phyloP scores from a whole-genome alignment of 2,329 filamentous ascomycete species.

The Colletotrichum orchidophilum region DNA sequence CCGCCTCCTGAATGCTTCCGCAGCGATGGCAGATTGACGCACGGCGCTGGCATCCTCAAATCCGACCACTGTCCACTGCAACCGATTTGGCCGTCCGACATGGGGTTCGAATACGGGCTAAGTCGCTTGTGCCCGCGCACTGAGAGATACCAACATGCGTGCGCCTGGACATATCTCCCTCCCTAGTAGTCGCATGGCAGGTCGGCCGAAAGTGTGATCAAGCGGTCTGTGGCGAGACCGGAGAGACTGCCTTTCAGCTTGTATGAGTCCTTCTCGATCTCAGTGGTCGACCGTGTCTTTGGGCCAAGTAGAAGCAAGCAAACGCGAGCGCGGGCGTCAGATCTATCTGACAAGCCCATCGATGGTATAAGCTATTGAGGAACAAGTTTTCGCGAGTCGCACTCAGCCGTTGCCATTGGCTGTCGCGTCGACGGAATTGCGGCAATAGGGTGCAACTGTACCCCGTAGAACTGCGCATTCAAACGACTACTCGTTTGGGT shows the following conservation, averaged over 20 bases:
- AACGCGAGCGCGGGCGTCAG: background rate
- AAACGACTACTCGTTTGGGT: background rate
- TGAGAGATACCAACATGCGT: too few relatives aligned
- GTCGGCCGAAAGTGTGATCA: background rate
- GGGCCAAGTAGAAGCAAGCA: background rate
- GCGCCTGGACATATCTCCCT: too few relatives aligned
- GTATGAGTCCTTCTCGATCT: background rate
- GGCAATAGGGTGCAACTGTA: background rate
- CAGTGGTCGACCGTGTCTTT: background rate
- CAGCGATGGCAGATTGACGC: background rate
- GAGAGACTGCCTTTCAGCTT: background rate
- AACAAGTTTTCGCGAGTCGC: background rate
- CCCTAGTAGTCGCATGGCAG: too few relatives aligned
- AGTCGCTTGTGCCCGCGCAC: too few relatives aligned
- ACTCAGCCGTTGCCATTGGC: background rate
- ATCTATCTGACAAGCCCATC: background rate
- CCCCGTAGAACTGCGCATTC: background rate
- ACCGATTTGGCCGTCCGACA: background rate
- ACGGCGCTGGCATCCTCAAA: background rate
- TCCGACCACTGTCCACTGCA: background rate
- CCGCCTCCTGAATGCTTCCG: background rate
- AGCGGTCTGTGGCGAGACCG: background rate
- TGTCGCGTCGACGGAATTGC: background rate
- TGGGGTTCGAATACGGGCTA: background rate
- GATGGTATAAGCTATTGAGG: background rate